phyloP scores from a whole-genome alignment of 2,329 filamentous ascomycete species.

The Cadophora malorum region DNA sequence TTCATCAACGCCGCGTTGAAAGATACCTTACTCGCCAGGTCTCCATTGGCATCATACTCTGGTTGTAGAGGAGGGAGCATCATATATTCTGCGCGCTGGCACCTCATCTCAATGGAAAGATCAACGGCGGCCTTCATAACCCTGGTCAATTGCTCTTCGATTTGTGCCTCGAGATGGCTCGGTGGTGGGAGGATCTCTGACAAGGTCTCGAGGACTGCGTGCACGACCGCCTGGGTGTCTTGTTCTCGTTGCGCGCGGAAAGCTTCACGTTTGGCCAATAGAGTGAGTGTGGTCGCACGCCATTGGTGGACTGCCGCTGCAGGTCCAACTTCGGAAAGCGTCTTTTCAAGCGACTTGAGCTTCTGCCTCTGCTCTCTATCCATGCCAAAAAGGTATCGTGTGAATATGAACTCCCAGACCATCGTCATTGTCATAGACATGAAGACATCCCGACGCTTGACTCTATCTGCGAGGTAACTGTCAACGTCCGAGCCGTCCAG shows the following conservation, averaged over 20 bases:
- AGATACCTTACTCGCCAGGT: constrained; percentile 82
- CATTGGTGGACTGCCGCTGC: constrained; percentile 91
- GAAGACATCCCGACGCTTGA: constrained; percentile 90
- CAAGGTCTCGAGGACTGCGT: constrained; percentile 86
- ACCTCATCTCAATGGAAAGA: constrained; percentile 95
- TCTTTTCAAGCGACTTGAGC: constrained; percentile 94
- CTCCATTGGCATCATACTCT: constrained; percentile 92
- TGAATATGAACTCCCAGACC: constrained; percentile 99
- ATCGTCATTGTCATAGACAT: constrained; percentile 99
- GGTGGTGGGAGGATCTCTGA: constrained; percentile 87
- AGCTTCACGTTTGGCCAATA: constrained; percentile 79
- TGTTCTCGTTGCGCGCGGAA: constrained; percentile 84
- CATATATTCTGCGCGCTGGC: constrained; percentile 94
- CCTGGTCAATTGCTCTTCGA: constrained; percentile 82
- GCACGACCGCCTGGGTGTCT: constrained; percentile 94
- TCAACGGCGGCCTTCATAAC: constrained; percentile 89
- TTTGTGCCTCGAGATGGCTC: constrained; percentile 77
- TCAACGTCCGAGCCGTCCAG: constrained; percentile 95
- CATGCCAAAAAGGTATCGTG: constrained; percentile 97
- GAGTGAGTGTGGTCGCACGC: constrained; percentile 92
- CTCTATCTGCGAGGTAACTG: constrained; percentile 83
- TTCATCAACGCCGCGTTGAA: constrained; percentile 98
- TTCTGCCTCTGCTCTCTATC: constrained; percentile 97
- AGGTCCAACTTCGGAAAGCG: constrained; percentile 86
- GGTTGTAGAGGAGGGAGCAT: constrained; percentile 96